Conservation (phyloP, 2,329 filamentous ascomycete species). For the Helminthosporium solani region DNA sequence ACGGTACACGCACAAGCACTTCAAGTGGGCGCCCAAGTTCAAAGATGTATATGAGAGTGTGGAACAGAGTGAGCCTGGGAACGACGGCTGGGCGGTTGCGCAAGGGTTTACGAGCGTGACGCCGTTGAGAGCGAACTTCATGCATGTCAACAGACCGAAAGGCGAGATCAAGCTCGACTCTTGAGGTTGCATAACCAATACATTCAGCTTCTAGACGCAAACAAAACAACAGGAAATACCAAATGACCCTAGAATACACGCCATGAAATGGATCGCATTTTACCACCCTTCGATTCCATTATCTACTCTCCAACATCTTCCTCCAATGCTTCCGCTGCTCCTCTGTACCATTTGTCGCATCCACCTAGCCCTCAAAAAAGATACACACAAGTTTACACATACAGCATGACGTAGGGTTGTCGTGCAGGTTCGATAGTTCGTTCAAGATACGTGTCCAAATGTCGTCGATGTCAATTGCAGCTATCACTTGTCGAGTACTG, state of each 20-base stretch:
- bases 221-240: slow-evolving; percentile 16
- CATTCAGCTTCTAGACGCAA: slow-evolving; percentile 37
- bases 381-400: slow-evolving; percentile 42
- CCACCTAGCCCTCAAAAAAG: slow-evolving; percentile 16
- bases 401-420: slow-evolving; percentile 34
- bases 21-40: slow-evolving; percentile 91
- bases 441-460: slow-evolving; percentile 23
- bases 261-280: slow-evolving; percentile 36
- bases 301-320: slow-evolving; percentile 22
- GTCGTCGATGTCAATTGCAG: slow-evolving; percentile 29
- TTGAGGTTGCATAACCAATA: slow-evolving; percentile 18
- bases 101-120: slow-evolving; percentile 89
- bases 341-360: slow-evolving; percentile 4
- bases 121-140: slow-evolving; percentile 88
- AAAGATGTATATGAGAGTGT: slow-evolving; percentile 85
- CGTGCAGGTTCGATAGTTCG: slow-evolving; percentile 26
- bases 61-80: slow-evolving; percentile 74
- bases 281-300: slow-evolving; percentile 33
- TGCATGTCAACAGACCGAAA: slow-evolving; percentile 54
- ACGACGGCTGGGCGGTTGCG: slow-evolving; percentile 90
- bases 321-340: slow-evolving; percentile 10
- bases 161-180: slow-evolving; percentile 4
- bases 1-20: slow-evolving; percentile 76
- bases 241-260: slow-evolving; percentile 37
- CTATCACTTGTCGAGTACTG: slow-evolving; percentile 30